phyloP scores from a whole-genome alignment of 257 asterid genomes.

The Hygrophila difformis region DNA sequence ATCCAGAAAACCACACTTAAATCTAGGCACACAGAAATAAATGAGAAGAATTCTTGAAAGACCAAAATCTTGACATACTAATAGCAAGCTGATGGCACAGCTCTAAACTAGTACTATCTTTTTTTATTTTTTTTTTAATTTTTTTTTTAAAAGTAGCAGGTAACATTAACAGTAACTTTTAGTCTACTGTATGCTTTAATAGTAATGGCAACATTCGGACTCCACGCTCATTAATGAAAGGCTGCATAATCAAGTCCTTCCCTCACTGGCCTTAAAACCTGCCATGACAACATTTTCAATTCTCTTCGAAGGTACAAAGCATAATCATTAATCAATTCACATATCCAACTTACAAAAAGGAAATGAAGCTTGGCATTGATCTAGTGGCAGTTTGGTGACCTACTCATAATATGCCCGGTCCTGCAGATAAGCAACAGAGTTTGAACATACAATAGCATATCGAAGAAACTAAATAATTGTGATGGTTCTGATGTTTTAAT shows the following conservation, averaged over 20 bases:
- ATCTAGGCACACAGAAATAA: too few relatives aligned
- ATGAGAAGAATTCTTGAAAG: too few relatives aligned
- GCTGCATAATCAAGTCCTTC: conserved; percentile 94
- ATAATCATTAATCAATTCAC: neutral
- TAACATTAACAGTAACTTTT: conserved; percentile 78
- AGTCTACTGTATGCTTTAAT: conserved; percentile 71
- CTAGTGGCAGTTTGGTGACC: neutral
- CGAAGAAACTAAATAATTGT: too few relatives aligned
- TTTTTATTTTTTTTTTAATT: too few relatives aligned
- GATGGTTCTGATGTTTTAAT: too few relatives aligned
- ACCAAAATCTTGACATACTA: too few relatives aligned
- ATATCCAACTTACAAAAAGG: neutral
- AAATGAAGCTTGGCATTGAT: neutral
- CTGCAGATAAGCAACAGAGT: neutral
- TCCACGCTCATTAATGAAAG: conserved; percentile 83
- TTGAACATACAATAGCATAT: too few relatives aligned
- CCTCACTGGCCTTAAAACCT: conserved; percentile 41
- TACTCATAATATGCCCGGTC: neutral
- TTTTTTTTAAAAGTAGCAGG: conserved; percentile 9
- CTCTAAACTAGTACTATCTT: too few relatives aligned
- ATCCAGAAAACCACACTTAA: conserved; percentile 12
- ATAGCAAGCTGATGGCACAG: too few relatives aligned
- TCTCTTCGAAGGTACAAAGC: conserved; percentile 1
- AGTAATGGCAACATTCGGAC: conserved; percentile 65
- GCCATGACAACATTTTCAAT: conserved; percentile 12